Evolutionary conservation across 1,284 basidiomycete genomes (phyloP), one percentile per base, ranked within the genome.

Genomic region (Sanghuangporus weigelae): DNA sequence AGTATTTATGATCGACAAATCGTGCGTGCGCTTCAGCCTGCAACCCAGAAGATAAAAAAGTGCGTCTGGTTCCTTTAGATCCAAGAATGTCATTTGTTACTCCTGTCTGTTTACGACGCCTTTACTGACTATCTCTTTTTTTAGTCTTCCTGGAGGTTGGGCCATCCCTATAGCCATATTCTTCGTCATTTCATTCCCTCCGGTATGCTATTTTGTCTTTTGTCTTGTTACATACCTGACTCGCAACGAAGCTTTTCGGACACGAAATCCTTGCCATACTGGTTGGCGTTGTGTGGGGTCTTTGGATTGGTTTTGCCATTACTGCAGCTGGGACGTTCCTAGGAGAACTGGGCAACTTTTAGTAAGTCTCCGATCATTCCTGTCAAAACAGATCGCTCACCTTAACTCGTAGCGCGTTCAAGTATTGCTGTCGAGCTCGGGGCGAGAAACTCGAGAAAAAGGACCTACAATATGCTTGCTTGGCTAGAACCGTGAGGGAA

Each of bases 201-300:
- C 70, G n/a, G 70, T 78, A 19, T 76, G 79, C 55, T 19, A 16
- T 2, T 73, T 77, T 64, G 74, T 79, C 11, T 48, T 10, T 23
- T 46, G 14, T 36, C 14, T 11, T 7, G 7, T 40, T 10, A 3
- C 42, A 23, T 44, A 12, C 12, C 26, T 51, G 8, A 55, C 50
- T 19, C 19, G 10, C 6, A 39, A 38, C 14, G 57, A 46, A 84
- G 83, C 78, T 91, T 11, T 91, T 91, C 67, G 89, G 89, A 5
- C 88, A 90, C 67, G 90, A 92, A 76, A 87, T 92, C 66, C 81
- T 92, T 31, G 86, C 84, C 7, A 80, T 92, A 44, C 75, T 92
- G 8, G 87, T 85, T 69, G 90, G 90, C n/a, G 73, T 92, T n/a
- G 87, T 91, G 0, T 90, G 86, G 86, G 87, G 87, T 6, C 74